Evolutionary conservation across 345 rosid species (phyloP).

Genomic region (Chamaenerion angustifolium): DNA sequence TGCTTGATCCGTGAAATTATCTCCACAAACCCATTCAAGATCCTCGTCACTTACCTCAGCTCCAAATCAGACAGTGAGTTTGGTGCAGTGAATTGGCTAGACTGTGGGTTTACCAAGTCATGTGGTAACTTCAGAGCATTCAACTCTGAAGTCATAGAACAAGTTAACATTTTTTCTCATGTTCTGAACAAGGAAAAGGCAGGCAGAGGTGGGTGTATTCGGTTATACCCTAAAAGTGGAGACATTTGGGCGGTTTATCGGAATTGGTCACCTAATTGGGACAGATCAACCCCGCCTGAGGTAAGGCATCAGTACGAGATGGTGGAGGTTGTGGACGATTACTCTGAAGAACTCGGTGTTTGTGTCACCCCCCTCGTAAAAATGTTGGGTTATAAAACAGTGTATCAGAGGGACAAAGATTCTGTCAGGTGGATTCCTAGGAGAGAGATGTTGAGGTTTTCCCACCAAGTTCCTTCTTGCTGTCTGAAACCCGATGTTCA

Average conservation of each 20-base stretch:
- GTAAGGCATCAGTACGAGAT: slow-evolving; percentile 88
- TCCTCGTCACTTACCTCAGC: slow-evolving; percentile 73
- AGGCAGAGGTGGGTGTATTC: slow-evolving; percentile 92
- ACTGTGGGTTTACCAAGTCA: slow-evolving; percentile 81
- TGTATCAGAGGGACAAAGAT: slow-evolving; percentile 52
- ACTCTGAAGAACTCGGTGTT: slow-evolving; percentile 83
- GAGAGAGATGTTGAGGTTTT: slow-evolving; percentile 81
- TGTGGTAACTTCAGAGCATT: slow-evolving; percentile 93
- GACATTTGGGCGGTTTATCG: slow-evolving; percentile 91
- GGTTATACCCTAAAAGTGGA: slow-evolving; percentile 79
- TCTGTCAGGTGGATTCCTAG: slow-evolving; percentile 80
- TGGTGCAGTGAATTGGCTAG: slow-evolving; percentile 74
- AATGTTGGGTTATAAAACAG: slow-evolving; percentile 75
- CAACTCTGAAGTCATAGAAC: slow-evolving; percentile 67
- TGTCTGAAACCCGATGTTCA: slow-evolving; percentile 48
- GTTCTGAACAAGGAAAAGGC: slow-evolving; percentile 72
- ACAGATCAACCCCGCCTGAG: slow-evolving; percentile 62
- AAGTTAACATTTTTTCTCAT: slow-evolving; percentile 91
- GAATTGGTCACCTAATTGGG: slow-evolving; percentile 86
- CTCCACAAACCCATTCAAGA: slow-evolving; percentile 74
- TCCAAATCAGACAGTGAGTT: slow-evolving; percentile 89
- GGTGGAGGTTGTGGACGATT: slow-evolving; percentile 92
- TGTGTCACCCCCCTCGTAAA: slow-evolving; percentile 67
- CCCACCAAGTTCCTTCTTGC: slow-evolving; percentile 92
- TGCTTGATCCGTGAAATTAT: slow-evolving; percentile 71